phyloP scores from a whole-genome alignment of 2,329 filamentous ascomycete species.

The Cadophora sp. region DNA sequence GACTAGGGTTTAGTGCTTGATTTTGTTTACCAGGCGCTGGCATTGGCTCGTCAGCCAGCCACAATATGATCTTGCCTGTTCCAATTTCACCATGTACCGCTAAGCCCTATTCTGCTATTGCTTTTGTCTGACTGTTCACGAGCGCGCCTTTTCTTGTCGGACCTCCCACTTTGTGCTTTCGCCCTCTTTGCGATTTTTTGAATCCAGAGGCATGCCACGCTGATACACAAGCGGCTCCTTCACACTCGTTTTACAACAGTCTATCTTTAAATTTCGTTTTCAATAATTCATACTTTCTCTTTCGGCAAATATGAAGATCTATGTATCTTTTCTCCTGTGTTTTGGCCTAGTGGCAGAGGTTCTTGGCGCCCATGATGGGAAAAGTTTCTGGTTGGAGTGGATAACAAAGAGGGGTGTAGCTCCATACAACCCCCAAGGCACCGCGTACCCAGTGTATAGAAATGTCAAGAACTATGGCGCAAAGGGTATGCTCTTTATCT shows the following conservation, averaged over 20 bases:
- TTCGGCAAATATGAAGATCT: conserved; percentile 8
- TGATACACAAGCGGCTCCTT: conserved; percentile 17
- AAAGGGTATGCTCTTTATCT: conserved; percentile 25
- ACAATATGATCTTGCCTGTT: conserved; percentile 4
- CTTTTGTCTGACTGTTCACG: not conserved
- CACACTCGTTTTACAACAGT: conserved; percentile 14
- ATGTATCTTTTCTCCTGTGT: conserved; percentile 8
- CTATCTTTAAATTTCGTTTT: conserved; percentile 18
- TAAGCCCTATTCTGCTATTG: conserved; percentile 9
- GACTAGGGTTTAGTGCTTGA: not conserved
- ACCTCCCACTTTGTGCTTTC: conserved; percentile 11
- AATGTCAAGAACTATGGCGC: conserved; percentile 38
- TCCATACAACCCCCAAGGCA: conserved; percentile 27
- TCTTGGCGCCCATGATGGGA: conserved; percentile 17
- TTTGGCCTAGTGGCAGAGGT: conserved; percentile 20
- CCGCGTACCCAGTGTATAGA: conserved; percentile 33
- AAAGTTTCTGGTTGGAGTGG: conserved; percentile 31
- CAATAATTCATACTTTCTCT: conserved; percentile 5
- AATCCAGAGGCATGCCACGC: conserved; percentile 15
- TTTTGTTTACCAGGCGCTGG: not conserved
- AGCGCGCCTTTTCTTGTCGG: conserved; percentile 5
- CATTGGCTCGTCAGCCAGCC: conserved; percentile 17
- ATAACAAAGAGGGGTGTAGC: conserved; percentile 36
- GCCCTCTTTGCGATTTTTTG: conserved; percentile 3
- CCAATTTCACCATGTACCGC: conserved; percentile 1